Percentiles rank a stretch among this genome's conserved stretches.
These are phyloP conservation scores for Pichiaceae sp. DNA, from an alignment of 1,139 yeast species.

Conservation along the genomic window DNA sequence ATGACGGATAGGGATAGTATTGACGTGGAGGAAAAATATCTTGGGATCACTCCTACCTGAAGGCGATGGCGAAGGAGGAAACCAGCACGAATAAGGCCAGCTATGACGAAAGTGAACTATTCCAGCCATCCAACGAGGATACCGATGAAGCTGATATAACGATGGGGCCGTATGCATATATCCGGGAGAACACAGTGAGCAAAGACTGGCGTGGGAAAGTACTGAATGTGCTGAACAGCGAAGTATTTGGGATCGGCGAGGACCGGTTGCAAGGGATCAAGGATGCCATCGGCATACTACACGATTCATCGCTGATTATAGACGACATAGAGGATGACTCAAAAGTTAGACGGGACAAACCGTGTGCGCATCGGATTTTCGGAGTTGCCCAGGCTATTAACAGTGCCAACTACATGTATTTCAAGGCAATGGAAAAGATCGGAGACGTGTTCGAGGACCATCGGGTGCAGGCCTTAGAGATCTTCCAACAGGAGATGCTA, in stretches of 20 bases:
- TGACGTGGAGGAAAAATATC: too few species aligned
- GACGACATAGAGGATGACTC: conserved; percentile 88
- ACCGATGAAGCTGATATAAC: background rate
- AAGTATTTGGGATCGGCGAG: conserved; percentile 33
- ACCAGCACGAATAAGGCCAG: too few species aligned
- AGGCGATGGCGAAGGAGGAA: too few species aligned
- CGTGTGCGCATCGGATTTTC: conserved; percentile 68
- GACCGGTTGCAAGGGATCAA: conserved; percentile 29
- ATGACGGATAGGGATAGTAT: conserved; percentile 7
- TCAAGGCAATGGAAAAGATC: conserved; percentile 51
- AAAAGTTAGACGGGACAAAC: conserved; percentile 59
- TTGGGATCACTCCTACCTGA: too few species aligned
- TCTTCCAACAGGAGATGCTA: conserved; percentile 62
- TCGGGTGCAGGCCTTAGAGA: conserved; percentile 23
- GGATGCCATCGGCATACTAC: conserved; percentile 46
- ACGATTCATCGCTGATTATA: conserved; percentile 57
- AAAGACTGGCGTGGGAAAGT: conserved; percentile 45
- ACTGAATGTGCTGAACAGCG: conserved; percentile 39
- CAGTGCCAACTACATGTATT: conserved; percentile 76
- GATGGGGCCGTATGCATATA: conserved; percentile 38
- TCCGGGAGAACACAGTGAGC: conserved; percentile 40
- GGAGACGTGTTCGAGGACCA: conserved; percentile 15
- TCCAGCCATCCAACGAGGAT: too few species aligned
- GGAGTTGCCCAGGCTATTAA: conserved; percentile 79
- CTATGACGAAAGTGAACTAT: too few species aligned